Evolutionary conservation across 139 green algal species (phyloP).

Genomic region (Chlorella sp.): DNA sequence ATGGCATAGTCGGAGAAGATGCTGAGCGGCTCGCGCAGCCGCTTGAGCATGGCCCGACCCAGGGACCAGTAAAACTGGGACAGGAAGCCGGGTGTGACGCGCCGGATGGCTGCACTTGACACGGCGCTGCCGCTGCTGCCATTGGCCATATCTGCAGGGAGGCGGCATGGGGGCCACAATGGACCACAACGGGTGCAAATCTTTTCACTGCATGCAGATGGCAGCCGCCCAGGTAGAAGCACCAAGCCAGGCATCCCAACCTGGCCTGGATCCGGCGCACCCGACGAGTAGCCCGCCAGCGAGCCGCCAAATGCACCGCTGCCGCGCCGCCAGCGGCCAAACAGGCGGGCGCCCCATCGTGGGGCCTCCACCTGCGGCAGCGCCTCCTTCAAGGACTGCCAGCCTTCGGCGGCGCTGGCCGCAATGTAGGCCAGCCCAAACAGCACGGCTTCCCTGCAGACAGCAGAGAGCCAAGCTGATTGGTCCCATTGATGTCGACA

Average conservation of each 20-base stretch:
- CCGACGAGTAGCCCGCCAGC: no score
- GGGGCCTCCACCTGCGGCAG: neutral
- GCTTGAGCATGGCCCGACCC: slow-evolving; percentile 32
- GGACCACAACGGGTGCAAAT: no score
- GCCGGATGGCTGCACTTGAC: neutral
- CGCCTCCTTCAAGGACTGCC: neutral
- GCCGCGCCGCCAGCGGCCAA: neutral
- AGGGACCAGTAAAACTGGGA: slow-evolving; percentile 62
- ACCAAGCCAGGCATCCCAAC: no score
- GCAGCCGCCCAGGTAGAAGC: no score
- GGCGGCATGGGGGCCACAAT: no score
- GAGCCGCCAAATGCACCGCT: no score
- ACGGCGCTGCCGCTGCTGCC: neutral
- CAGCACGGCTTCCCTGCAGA: neutral
- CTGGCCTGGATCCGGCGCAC: no score
- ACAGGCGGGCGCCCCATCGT: neutral
- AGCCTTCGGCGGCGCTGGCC: neutral
- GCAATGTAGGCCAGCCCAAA: no score
- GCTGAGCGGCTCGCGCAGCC: slow-evolving; percentile 49
- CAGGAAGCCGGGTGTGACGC: slow-evolving; percentile 51
- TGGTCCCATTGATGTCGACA: no score
- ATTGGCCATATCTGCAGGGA: no score
- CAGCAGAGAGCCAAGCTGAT: no score
- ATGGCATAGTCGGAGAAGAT: slow-evolving; percentile 64
- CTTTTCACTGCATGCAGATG: no score